These are phyloP conservation scores for Selaginella moellendorffii DNA, from an alignment of 75 land plant genomes.

Conservation along the genomic window DNA sequence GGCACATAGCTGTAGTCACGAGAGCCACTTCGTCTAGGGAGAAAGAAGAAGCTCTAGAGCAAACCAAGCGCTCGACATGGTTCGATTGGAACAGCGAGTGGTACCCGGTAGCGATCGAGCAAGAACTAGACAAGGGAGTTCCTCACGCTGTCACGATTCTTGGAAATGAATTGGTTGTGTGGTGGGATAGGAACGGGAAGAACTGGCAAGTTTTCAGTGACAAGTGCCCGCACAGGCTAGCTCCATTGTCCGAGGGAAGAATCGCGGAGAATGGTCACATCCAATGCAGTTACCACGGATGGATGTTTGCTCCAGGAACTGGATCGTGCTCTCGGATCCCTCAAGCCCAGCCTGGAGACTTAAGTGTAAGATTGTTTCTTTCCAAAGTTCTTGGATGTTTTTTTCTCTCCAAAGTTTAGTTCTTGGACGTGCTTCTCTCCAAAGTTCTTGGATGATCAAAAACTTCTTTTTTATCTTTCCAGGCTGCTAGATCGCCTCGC, in stretches of 20 bases:
- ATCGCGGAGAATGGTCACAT: constrained; percentile 35
- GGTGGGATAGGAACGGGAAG: constrained; percentile 42
- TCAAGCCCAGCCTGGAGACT: constrained; percentile 31
- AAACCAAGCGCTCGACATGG: not conserved
- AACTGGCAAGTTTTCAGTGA: constrained; percentile 46
- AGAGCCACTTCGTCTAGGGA: too few relatives aligned
- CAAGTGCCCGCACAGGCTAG: constrained; percentile 48
- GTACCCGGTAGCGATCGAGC: constrained; percentile 43
- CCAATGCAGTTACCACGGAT: constrained; percentile 62
- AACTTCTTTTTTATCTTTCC: too few relatives aligned
- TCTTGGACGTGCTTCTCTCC: too few relatives aligned
- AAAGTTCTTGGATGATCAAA: too few relatives aligned
- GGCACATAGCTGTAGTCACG: too few relatives aligned
- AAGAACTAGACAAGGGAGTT: constrained; percentile 37
- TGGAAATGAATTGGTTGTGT: constrained; percentile 42
- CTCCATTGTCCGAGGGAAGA: constrained; percentile 63
- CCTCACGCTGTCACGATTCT: constrained; percentile 35
- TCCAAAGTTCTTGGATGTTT: too few relatives aligned
- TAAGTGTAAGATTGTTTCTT: too few relatives aligned
- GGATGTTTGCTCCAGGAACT: constrained; percentile 33
- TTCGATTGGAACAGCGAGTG: constrained; percentile 46
- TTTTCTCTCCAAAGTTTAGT: too few relatives aligned
- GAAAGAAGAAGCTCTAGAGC: too few relatives aligned
- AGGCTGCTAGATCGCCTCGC: constrained; percentile 37
- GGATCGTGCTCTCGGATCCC: constrained; percentile 43